These are phyloP conservation scores for Phoenix roebelenii DNA, from an alignment of 176 grass and related monocot species.

Conservation along the genomic window DNA sequence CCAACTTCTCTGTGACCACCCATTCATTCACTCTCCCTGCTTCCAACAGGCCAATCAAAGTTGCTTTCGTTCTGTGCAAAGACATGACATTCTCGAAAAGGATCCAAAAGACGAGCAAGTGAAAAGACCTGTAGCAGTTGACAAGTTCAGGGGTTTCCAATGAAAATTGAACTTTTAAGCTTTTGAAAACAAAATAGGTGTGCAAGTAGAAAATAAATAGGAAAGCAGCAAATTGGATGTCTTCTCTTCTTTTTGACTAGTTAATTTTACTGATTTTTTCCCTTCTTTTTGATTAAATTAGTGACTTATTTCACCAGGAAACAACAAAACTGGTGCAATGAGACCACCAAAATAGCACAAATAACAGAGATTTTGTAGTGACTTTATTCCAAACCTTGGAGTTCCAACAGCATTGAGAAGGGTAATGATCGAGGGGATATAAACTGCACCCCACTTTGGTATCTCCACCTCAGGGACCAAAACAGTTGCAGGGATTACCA, in stretches of 20 bases:
- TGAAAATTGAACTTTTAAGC: background rate
- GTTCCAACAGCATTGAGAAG: conserved; percentile 13
- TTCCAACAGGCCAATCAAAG: conserved; percentile 6
- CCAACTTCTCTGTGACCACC: conserved; percentile 8
- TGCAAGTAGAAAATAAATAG: no score
- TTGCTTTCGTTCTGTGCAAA: conserved; percentile 10
- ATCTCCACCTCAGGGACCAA: conserved; percentile 13
- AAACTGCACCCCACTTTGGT: conserved; percentile 12
- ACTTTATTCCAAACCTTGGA: background rate
- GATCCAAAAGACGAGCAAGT: conserved; percentile 17
- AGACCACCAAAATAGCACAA: background rate
- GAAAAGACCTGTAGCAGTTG: conserved; percentile 3
- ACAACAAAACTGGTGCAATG: background rate
- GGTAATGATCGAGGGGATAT: conserved; percentile 12
- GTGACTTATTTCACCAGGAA: no score
- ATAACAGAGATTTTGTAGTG: background rate
- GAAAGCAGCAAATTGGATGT: no score
- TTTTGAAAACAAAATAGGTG: no score
- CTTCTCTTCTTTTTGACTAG: no score
- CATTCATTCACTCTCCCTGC: conserved; percentile 13
- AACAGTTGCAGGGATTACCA: conserved; percentile 12
- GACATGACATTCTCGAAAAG: conserved; percentile 21
- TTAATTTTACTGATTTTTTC: no score
- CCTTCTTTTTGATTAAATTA: no score
- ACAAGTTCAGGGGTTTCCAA: background rate